These are phyloP conservation scores for Fusarium humuli DNA, from an alignment of 2,329 filamentous ascomycete species.

Conservation along the genomic window DNA sequence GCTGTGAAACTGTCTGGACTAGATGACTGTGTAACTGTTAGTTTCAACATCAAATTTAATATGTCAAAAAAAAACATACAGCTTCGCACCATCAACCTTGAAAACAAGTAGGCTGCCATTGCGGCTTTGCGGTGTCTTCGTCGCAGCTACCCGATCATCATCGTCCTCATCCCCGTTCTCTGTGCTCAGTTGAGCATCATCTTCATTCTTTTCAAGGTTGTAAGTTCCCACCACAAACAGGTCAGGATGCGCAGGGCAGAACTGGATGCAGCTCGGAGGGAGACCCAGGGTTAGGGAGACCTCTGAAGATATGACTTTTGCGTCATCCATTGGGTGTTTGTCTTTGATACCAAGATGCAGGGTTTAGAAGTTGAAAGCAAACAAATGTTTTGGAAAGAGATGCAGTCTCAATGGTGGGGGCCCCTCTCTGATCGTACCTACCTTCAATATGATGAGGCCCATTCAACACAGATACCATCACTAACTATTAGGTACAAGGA, in stretches of 20 bases:
- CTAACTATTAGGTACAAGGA: not conserved
- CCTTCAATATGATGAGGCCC: not conserved
- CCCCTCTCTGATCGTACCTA: not conserved
- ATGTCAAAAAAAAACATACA: slow-evolving; percentile 63
- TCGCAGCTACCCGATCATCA: slow-evolving; percentile 35
- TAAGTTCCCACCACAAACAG: slow-evolving; percentile 89
- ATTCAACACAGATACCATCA: not conserved
- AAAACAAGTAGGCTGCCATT: slow-evolving; percentile 81
- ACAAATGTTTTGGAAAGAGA: slow-evolving; percentile 14
- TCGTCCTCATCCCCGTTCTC: slow-evolving; percentile 36
- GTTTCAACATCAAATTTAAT: not conserved
- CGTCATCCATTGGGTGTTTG: slow-evolving; percentile 37
- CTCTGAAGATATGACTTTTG: slow-evolving; percentile 54
- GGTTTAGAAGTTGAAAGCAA: slow-evolving; percentile 8
- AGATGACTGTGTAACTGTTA: slow-evolving; percentile 57
- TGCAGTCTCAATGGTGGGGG: slow-evolving; percentile 34
- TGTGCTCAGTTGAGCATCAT: slow-evolving; percentile 46
- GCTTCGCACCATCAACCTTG: slow-evolving; percentile 59
- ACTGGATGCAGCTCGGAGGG: slow-evolving; percentile 83
- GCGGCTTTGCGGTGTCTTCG: slow-evolving; percentile 67
- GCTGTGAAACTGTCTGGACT: slow-evolving; percentile 70
- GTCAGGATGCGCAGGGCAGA: slow-evolving; percentile 70
- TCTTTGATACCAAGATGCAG: slow-evolving; percentile 1
- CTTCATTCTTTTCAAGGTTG: slow-evolving; percentile 69
- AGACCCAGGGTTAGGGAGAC: slow-evolving; percentile 68